Percentiles rank a stretch among this genome's conserved stretches.
These are phyloP conservation scores for Fonsecaea nubica DNA, from an alignment of 2,329 filamentous ascomycete genomes.

Conservation along the genomic window DNA sequence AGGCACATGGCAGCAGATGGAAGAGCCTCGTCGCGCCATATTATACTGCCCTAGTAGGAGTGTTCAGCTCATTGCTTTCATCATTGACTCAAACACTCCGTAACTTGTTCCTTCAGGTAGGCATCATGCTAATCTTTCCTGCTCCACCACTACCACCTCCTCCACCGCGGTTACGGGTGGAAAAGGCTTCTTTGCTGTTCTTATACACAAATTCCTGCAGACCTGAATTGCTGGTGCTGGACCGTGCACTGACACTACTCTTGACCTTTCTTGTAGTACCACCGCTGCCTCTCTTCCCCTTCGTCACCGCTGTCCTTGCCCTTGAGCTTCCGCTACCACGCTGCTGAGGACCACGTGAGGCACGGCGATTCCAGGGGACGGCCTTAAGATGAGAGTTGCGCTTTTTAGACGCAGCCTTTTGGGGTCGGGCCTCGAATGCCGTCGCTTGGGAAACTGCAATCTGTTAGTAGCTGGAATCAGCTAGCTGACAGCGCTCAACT, in stretches of 20 bases:
- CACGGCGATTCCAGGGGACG: constrained; percentile 19
- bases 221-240: constrained; percentile 20
- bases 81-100: background rate
- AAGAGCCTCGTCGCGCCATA: background rate
- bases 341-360: constrained; percentile 16
- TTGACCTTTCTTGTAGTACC: constrained; percentile 28
- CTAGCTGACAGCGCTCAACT: constrained; percentile 10
- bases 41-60: background rate
- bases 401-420: constrained; percentile 20
- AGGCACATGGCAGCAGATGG: background rate
- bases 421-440: constrained; percentile 19
- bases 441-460: constrained; percentile 36
- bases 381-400: constrained; percentile 6
- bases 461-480: constrained; percentile 19
- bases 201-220: constrained; percentile 21
- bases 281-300: constrained; percentile 16
- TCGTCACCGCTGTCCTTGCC: constrained; percentile 10
- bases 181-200: constrained; percentile 16
- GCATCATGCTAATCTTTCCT: constrained; percentile 49
- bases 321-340: constrained; percentile 25
- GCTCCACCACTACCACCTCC: constrained; percentile 31
- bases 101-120: constrained; percentile 39
- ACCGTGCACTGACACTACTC: constrained; percentile 27
- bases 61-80: background rate
- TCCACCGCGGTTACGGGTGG: constrained; percentile 12